A percentile compares a stretch with the other conserved stretches of the same genome.
These are phyloP conservation scores for Zygotorulaspora danielsina DNA, from an alignment of 805 yeast species.

Conservation along the genomic window DNA sequence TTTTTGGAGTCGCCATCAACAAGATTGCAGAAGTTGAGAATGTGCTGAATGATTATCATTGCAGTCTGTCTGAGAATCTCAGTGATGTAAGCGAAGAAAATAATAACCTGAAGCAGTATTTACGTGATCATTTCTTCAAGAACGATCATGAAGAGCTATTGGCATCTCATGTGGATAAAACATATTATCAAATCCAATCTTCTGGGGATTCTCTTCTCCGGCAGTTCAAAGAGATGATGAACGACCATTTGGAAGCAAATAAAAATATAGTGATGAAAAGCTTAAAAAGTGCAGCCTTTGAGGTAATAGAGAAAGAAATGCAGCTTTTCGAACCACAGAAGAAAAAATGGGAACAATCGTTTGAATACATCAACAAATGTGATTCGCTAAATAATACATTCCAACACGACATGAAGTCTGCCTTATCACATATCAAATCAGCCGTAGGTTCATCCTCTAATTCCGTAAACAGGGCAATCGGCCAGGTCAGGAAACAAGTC, in stretches of 20 bases:
- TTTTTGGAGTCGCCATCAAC: constrained; percentile 18
- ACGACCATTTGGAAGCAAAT: constrained; percentile 24
- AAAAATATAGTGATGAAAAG: constrained; percentile 25
- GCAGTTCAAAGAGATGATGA: constrained; percentile 23
- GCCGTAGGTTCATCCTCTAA: constrained; percentile 18
- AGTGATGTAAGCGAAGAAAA: constrained; percentile 34
- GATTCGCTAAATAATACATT: constrained; percentile 31
- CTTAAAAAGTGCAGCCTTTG: constrained; percentile 27
- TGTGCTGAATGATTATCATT: constrained; percentile 19
- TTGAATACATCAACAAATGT: constrained; percentile 32
- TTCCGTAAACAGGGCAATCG: constrained; percentile 17
- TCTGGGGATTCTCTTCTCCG: constrained; percentile 23
- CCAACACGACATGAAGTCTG: constrained; percentile 17
- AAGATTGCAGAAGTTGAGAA: constrained; percentile 21
- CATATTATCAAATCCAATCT: constrained; percentile 24
- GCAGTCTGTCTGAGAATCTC: constrained; percentile 25
- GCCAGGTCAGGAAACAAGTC: constrained; percentile 18
- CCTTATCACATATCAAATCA: constrained; percentile 20
- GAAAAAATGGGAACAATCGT: constrained; percentile 31
- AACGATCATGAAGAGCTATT: constrained; percentile 28
- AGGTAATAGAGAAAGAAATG: constrained; percentile 32
- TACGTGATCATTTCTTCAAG: constrained; percentile 31
- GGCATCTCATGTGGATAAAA: constrained; percentile 23
- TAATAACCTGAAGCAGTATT: constrained; percentile 30
- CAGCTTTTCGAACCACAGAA: constrained; percentile 28